Conservation (phyloP, 2,329 filamentous ascomycete genomes). For the Aureobasidium namibiae region DNA sequence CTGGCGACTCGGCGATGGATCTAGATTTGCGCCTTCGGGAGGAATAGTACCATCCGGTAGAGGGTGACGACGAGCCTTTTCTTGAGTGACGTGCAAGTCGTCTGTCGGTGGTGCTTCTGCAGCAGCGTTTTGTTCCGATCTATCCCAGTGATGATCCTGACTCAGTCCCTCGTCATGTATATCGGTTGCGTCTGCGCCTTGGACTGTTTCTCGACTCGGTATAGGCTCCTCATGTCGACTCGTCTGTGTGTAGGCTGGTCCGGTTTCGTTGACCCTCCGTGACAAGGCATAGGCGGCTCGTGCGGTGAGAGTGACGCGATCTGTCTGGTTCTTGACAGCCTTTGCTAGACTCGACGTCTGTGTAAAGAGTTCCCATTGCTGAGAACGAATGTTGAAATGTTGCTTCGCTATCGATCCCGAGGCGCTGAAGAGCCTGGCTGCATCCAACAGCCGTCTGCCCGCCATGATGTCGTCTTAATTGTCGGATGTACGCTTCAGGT, state of each 20-base stretch:
- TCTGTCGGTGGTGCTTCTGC: slow-evolving; percentile 29
- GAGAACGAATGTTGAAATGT: slow-evolving; percentile 50
- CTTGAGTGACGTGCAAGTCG: slow-evolving; percentile 37
- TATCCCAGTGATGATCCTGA: slow-evolving; percentile 45
- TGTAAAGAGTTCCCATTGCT: slow-evolving; percentile 55
- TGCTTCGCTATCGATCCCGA: slow-evolving; percentile 39
- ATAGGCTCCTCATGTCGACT: slow-evolving; percentile 18
- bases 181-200: slow-evolving; percentile 22
- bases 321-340: slow-evolving; percentile 53
- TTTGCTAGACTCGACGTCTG: slow-evolving; percentile 58
- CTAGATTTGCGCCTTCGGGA: slow-evolving; percentile 26
- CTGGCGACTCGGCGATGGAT: slow-evolving; percentile 14
- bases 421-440: slow-evolving; percentile 42
- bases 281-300: slow-evolving; percentile 53
- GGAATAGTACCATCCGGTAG: slow-evolving; percentile 46
- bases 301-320: slow-evolving; percentile 52
- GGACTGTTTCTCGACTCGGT: slow-evolving; percentile 24
- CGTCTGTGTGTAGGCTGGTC: slow-evolving; percentile 27
- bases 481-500: background rate
- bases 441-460: slow-evolving; percentile 44
- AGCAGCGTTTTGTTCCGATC: slow-evolving; percentile 33
- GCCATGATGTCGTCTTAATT: slow-evolving; percentile 33
- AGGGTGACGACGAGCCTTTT: slow-evolving; percentile 34
- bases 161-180: slow-evolving; percentile 31
- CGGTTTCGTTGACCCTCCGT: slow-evolving; percentile 47